Evolutionary conservation across 805 yeast species (phyloP).

Genomic region (Lachancea cidri): DNA sequence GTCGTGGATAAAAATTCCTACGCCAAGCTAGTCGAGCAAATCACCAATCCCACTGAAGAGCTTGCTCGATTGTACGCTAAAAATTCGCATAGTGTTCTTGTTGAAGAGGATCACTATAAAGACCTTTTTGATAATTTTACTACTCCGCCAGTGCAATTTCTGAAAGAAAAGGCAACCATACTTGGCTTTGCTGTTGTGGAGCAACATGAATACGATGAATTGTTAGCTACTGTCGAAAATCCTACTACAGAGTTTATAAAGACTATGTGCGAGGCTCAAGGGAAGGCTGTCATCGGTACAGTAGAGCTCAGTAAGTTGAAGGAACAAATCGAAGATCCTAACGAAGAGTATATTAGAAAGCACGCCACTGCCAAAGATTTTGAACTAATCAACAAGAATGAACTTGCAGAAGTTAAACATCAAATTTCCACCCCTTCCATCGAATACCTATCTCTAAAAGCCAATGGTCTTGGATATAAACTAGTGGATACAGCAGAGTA

Average conservation of each 20-base stretch:
- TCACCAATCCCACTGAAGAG: slow-evolving; percentile 9
- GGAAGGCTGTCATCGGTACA: slow-evolving; percentile 6
- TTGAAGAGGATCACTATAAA: background rate
- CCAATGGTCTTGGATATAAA: slow-evolving; percentile 19
- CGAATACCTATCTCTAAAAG: slow-evolving; percentile 23
- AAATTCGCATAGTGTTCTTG: background rate
- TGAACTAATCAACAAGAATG: slow-evolving; percentile 21
- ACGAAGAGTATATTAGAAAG: slow-evolving; percentile 26
- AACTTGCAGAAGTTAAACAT: slow-evolving; percentile 17
- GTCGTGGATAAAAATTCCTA: slow-evolving; percentile 12
- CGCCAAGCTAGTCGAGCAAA: slow-evolving; percentile 9
- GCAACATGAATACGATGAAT: slow-evolving; percentile 6
- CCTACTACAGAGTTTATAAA: slow-evolving; percentile 20
- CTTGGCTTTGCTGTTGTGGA: slow-evolving; percentile 8
- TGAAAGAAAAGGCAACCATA: slow-evolving; percentile 20
- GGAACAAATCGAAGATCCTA: slow-evolving; percentile 28
- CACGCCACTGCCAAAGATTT: slow-evolving; percentile 29
- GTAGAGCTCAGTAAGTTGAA: slow-evolving; percentile 13
- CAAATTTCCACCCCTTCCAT: slow-evolving; percentile 21
- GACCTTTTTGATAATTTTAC: slow-evolving; percentile 11
- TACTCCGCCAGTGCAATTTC: slow-evolving; percentile 15
- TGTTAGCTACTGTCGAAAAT: slow-evolving; percentile 3
- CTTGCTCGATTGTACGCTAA: background rate
- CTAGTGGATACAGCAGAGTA: slow-evolving; percentile 17
- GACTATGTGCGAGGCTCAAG: slow-evolving; percentile 2